Percentiles rank a stretch among this genome's conserved stretches.
phyloP scores from a whole-genome alignment of 345 rosid genomes.

The Citrus sinensis region DNA sequence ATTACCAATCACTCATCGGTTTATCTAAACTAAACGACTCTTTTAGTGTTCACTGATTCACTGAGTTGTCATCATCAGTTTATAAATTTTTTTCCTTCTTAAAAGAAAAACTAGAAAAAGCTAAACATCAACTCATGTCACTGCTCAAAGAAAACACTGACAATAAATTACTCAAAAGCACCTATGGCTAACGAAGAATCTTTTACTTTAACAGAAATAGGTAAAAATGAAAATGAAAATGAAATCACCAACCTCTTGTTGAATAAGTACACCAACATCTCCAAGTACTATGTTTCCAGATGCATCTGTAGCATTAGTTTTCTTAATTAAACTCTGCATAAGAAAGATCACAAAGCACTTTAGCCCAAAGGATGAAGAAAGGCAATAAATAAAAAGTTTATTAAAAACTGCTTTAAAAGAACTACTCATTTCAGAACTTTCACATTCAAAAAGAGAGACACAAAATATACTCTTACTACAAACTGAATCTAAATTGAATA shows the following conservation, averaged over 20 bases:
- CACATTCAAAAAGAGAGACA: background rate
- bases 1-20: background rate
- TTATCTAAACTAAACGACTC: background rate
- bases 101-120: background rate
- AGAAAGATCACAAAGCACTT: constrained; percentile 12
- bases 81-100: background rate
- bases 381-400: background rate
- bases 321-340: constrained; percentile 67
- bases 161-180: background rate
- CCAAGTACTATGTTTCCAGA: constrained; percentile 88
- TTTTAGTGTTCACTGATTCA: background rate
- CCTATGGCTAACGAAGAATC: background rate
- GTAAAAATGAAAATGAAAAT: background rate
- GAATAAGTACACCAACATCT: constrained; percentile 85
- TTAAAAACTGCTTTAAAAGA: background rate
- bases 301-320: constrained; percentile 92
- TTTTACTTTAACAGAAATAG: background rate
- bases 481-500: background rate
- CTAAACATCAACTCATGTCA: background rate
- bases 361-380: background rate
- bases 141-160: background rate
- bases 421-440: background rate
- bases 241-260: constrained; percentile 79
- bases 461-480: background rate
- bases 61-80: background rate